phyloP scores from a whole-genome alignment of 306 rosid genomes.

The Canavalia gladiata region DNA sequence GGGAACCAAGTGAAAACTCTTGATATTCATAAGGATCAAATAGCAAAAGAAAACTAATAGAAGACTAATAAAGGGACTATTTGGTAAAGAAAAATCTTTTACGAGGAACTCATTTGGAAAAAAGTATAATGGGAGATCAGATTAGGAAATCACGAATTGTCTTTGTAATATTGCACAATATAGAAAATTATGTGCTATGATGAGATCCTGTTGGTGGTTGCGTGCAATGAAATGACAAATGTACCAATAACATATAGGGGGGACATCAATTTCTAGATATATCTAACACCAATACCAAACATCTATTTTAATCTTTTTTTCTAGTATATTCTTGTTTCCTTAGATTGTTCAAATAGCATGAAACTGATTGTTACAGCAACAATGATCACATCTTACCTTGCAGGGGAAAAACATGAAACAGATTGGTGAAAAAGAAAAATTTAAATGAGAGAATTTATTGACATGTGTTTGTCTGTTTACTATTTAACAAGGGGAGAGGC shows the following conservation, averaged over 20 bases:
- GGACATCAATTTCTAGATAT: constrained; percentile 19
- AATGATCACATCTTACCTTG: constrained; percentile 27
- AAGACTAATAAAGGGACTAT: neutral
- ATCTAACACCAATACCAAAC: constrained; percentile 2
- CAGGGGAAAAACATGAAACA: constrained; percentile 18
- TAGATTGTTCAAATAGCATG: constrained; percentile 33
- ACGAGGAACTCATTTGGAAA: neutral
- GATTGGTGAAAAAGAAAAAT: neutral
- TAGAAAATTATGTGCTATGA: neutral
- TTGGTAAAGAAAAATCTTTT: neutral
- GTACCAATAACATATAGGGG: constrained; percentile 12
- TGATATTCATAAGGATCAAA: neutral
- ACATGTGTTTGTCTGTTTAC: constrained; percentile 32
- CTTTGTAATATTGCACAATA: constrained; percentile 21
- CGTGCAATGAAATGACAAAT: constrained; percentile 28
- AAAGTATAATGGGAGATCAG: neutral
- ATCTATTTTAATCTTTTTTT: constrained; percentile 2
- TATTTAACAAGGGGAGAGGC: constrained; percentile 12
- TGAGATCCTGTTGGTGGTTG: constrained; percentile 40
- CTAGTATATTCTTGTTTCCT: constrained; percentile 18
- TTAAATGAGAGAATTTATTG: constrained; percentile 25
- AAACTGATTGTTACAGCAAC: constrained; percentile 24
- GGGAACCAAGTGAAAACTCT: neutral
- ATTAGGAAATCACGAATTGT: neutral
- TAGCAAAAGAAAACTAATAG: neutral